phyloP scores from a whole-genome alignment of 2,329 filamentous ascomycete species.

The Ceratocystis cacaofunesta region DNA sequence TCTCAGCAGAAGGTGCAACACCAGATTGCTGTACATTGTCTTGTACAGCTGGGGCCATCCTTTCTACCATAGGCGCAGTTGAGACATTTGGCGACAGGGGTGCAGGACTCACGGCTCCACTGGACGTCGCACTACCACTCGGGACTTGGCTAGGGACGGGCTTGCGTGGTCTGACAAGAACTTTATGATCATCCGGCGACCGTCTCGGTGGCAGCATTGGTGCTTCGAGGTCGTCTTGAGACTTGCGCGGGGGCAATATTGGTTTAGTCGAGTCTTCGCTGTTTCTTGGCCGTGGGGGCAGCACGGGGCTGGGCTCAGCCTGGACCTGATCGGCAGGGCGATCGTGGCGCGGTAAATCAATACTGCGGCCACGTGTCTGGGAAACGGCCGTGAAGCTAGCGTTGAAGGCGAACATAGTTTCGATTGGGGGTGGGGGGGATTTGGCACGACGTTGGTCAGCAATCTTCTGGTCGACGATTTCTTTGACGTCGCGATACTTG shows the following conservation, averaged over 20 bases:
- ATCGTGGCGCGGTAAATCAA: constrained; percentile 26
- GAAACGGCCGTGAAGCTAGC: constrained; percentile 22
- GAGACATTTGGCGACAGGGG: constrained; percentile 13
- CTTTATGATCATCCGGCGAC: constrained; percentile 10
- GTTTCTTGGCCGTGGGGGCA: background rate
- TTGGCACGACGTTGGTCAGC: constrained; percentile 41
- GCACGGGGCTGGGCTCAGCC: constrained; percentile 5
- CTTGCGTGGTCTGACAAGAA: constrained; percentile 7
- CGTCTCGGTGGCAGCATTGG: constrained; percentile 10
- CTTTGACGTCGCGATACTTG: constrained; percentile 46
- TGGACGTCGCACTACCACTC: background rate
- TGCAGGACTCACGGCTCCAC: background rate
- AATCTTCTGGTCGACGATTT: constrained; percentile 38
- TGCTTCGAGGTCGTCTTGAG: background rate
- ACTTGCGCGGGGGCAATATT: background rate
- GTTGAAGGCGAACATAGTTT: constrained; percentile 13
- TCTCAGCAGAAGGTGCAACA: background rate
- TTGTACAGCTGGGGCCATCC: background rate
- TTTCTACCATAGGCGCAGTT: background rate
- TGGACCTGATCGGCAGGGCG: constrained; percentile 17
- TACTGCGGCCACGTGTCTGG: constrained; percentile 21
- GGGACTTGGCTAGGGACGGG: background rate
- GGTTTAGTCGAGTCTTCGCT: constrained; percentile 10
- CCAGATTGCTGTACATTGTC: background rate
- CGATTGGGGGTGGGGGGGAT: constrained; percentile 31